phyloP scores from a whole-genome alignment of 1,139 yeast species.

The Suhomyces bokatorum region DNA sequence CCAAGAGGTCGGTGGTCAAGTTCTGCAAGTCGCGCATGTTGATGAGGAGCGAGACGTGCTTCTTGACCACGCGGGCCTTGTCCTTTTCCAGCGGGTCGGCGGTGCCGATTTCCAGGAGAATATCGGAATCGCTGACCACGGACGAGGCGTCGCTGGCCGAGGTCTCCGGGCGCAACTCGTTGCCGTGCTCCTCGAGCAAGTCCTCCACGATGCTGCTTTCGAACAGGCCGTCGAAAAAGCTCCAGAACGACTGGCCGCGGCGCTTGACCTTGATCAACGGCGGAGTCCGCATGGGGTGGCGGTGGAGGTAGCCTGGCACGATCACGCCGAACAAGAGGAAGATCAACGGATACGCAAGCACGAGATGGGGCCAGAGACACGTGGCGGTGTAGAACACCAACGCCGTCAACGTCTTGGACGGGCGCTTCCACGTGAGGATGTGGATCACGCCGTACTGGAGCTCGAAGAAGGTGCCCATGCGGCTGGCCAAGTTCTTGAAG shows the following conservation, averaged over 20 bases:
- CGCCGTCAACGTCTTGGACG: constrained; percentile 55
- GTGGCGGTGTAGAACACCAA: constrained; percentile 57
- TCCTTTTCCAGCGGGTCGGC: constrained; percentile 15
- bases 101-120: constrained; percentile 4
- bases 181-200: constrained; percentile 27
- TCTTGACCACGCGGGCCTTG: constrained; percentile 27
- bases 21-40: constrained; percentile 65
- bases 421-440: constrained; percentile 62
- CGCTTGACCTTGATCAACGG: constrained; percentile 44
- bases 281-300: constrained; percentile 63
- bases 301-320: constrained; percentile 67
- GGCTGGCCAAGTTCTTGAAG: constrained; percentile 51
- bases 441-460: constrained; percentile 57
- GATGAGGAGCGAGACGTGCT: constrained; percentile 47
- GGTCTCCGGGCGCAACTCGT: constrained; percentile 9
- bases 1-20: constrained; percentile 56
- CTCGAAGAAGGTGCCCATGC: constrained; percentile 53
- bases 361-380: constrained; percentile 69
- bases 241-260: constrained; percentile 59
- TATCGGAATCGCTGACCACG: constrained; percentile 10
- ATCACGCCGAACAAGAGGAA: constrained; percentile 58
- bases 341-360: constrained; percentile 64
- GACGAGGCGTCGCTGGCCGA: constrained; percentile 14
- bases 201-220: constrained; percentile 43
- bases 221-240: constrained; percentile 47